Conservation (phyloP, 139 green algal genomes). For the Coelastrella sp. region DNA sequence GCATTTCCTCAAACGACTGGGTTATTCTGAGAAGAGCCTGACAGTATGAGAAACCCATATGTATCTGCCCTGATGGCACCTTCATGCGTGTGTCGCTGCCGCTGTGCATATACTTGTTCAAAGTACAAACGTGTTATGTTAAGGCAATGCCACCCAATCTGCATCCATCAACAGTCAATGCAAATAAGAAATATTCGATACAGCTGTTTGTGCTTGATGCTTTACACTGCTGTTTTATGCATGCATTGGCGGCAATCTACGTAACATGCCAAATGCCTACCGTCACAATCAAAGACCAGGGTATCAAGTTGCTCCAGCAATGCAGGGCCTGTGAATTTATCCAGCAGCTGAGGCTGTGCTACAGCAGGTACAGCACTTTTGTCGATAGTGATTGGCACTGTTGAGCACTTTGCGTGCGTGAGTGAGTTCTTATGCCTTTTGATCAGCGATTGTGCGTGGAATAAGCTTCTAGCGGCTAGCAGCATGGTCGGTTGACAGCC, state of each 20-base stretch:
- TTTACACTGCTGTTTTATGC: neutral
- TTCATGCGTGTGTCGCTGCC: neutral
- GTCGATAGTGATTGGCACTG: neutral
- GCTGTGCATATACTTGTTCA: neutral
- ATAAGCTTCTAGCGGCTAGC: neutral
- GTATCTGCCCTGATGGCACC: too few relatives aligned
- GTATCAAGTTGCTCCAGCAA: constrained; percentile 52
- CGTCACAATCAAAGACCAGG: constrained; percentile 74
- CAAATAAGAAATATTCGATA: too few relatives aligned
- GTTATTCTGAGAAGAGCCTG: too few relatives aligned
- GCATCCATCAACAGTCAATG: too few relatives aligned
- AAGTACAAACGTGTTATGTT: too few relatives aligned
- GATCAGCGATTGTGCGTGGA: neutral
- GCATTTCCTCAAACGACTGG: too few relatives aligned
- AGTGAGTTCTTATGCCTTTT: neutral
- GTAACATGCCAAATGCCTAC: neutral
- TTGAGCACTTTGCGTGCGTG: neutral
- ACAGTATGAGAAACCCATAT: too few relatives aligned
- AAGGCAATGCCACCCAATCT: too few relatives aligned
- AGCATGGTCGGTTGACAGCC: neutral
- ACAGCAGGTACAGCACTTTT: neutral
- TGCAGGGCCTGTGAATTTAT: neutral
- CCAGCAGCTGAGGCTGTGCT: neutral
- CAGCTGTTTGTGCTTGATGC: neutral
- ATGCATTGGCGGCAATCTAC: too few relatives aligned